phyloP scores from a whole-genome alignment of 768 basidiomycete species.

The Xerocomellus amylosporus region DNA sequence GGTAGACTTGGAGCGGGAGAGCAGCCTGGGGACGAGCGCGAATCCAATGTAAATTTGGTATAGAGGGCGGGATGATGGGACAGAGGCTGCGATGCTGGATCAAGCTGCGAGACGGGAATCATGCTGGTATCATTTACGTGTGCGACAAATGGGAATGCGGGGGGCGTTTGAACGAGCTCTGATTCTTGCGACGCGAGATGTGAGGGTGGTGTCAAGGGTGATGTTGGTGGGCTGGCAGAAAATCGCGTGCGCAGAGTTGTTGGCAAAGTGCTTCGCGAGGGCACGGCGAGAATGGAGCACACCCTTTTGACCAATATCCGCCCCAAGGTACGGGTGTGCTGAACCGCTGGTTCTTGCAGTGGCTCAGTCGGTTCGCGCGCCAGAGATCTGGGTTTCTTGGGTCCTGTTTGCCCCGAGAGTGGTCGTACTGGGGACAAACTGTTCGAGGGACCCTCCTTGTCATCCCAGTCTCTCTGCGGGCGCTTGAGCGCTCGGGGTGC shows the following conservation, averaged over 20 bases:
- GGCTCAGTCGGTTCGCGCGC: constrained; percentile 38
- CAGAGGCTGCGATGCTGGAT: constrained; percentile 30
- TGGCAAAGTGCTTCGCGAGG: constrained; percentile 5
- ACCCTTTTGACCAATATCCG: constrained; percentile 16
- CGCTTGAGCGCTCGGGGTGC: constrained; percentile 39
- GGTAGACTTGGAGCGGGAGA: constrained; percentile 7
- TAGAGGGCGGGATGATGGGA: constrained; percentile 34
- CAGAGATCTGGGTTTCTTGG: constrained; percentile 27
- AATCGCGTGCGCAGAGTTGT: constrained; percentile 7
- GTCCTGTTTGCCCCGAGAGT: constrained; percentile 7
- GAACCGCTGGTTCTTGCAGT: constrained; percentile 21
- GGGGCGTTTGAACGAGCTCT: constrained; percentile 49
- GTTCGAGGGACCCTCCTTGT: constrained; percentile 23
- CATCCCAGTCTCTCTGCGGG: constrained; percentile 31
- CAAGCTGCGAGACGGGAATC: constrained; percentile 38
- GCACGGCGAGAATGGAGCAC: constrained; percentile 12
- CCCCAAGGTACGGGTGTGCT: constrained; percentile 18
- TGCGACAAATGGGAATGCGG: constrained; percentile 31
- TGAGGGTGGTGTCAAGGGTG: constrained; percentile 29
- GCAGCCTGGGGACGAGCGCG: constrained; percentile 7
- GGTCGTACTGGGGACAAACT: background rate
- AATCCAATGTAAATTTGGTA: constrained; percentile 37
- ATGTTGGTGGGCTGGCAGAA: constrained; percentile 24
- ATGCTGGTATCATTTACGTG: constrained; percentile 32
- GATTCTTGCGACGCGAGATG: constrained; percentile 42